Evolutionary conservation across 2,329 filamentous ascomycete species (phyloP).

Genomic region (Trichoderma oligosporum): DNA sequence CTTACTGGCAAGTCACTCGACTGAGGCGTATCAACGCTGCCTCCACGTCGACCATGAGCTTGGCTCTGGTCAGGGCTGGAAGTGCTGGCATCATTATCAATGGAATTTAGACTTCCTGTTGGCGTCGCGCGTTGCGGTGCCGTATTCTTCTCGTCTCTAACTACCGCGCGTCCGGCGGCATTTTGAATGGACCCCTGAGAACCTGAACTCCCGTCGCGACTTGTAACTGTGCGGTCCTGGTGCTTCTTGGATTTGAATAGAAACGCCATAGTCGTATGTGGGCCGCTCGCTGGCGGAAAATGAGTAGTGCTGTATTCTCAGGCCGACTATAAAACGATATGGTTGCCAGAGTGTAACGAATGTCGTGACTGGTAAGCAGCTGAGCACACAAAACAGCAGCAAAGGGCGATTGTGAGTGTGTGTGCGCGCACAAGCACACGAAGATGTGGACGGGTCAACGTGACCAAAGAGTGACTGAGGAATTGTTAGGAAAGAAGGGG

Average conservation of each 20-base stretch:
- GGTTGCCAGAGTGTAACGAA: conserved; percentile 9
- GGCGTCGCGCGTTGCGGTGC: conserved; percentile 61
- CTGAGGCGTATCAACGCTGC: conserved; percentile 46
- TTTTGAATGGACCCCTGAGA: conserved; percentile 50
- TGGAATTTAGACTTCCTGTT: conserved; percentile 72
- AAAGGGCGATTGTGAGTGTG: too few relatives aligned
- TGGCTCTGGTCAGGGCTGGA: conserved; percentile 58
- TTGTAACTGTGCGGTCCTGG: conserved; percentile 57
- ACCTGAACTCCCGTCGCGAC: conserved; percentile 50
- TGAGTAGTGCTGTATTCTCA: conserved; percentile 24
- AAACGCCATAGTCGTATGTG: conserved; percentile 64
- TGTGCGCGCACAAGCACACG: conserved; percentile 15
- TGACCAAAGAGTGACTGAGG: conserved; percentile 26
- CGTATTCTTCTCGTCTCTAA: conserved; percentile 52
- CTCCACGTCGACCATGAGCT: conserved; percentile 53
- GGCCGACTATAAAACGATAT: not conserved
- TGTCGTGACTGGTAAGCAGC: conserved; percentile 1
- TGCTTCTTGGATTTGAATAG: conserved; percentile 80
- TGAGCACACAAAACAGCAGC: conserved; percentile 14
- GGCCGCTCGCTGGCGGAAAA: conserved; percentile 37
- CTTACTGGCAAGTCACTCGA: conserved; percentile 43
- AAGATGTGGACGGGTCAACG: conserved; percentile 22
- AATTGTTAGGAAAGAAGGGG: conserved; percentile 30
- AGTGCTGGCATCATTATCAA: conserved; percentile 56
- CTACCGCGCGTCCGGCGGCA: conserved; percentile 41